Base-by-base conservation (phyloP, 2,329 filamentous ascomycete species). In the Alternaria infectoria region DNA sequence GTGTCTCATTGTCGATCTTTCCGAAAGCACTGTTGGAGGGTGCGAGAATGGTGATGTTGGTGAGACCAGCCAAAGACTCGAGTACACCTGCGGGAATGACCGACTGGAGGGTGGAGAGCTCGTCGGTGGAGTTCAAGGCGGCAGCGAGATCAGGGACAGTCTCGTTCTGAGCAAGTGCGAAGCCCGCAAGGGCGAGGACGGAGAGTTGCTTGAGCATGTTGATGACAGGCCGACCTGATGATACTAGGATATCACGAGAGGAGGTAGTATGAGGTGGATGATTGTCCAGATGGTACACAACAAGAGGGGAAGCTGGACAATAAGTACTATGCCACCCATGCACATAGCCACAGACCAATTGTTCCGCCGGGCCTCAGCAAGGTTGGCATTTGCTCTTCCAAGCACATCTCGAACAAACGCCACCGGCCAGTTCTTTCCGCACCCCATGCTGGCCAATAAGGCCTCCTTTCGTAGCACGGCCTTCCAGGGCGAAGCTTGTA, bases 1-100 rank as follows among this genome's bases (percentile, higher is more conserved):
- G 69, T 3, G 77, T 76, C 2, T 78, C 77, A 54, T 81, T 80
- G 17, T 83, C 68, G 44, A 85, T 71, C 12, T 71, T 69, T 21
- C 68, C 57, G 46, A 86, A 80, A 0, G 86, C 87, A 11, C 82
- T 71, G 71, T 89, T 87, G 72, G 80, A 84, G 0, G 87, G 87
- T 0, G 87, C 87, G 6, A 89, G 81, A 40, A 89, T 78, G 7
- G 88, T 90, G 61, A 89, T 80, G 71, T 89, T 87, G 13, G 71
- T 68, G 5, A 82, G 76, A 25, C 68, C 70, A 36, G 73, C 71
- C 30, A 88, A 75, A 4, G 77, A 62, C 11, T 70, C 44, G 13
- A 82, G 61, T 17, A 86, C 79, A 54, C 78, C 74, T 21, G 69
- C 62, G 13, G 67, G 56, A 28, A 86, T 74, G 57, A 84, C 75